Conservation (phyloP, 2,329 filamentous ascomycete species). For the Lasiodiplodia citricola region DNA sequence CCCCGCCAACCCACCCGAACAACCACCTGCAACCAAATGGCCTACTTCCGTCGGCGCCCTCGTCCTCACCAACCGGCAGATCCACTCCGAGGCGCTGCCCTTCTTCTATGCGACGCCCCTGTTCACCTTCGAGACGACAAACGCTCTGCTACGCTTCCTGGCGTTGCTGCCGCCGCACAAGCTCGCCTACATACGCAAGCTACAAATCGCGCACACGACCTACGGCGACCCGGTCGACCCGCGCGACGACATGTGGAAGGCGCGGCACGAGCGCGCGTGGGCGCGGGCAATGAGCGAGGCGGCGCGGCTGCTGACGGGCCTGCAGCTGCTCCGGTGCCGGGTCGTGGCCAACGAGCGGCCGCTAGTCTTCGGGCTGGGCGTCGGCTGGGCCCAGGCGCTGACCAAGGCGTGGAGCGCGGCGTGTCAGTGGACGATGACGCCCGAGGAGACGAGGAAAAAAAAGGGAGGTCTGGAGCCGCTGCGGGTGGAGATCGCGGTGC, state of each 20-base stretch:
- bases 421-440: neutral
- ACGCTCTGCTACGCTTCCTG: constrained; percentile 38
- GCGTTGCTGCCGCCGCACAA: constrained; percentile 29
- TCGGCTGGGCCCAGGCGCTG: neutral
- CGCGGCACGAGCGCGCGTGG: constrained; percentile 14
- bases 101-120: constrained; percentile 38
- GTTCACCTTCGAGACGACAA: constrained; percentile 39
- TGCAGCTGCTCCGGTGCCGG: constrained; percentile 31
- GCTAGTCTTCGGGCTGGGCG: constrained; percentile 26
- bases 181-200: constrained; percentile 34
- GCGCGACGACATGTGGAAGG: constrained; percentile 31
- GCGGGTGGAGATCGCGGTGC: neutral
- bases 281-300: neutral
- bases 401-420: neutral
- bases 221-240: constrained; percentile 33
- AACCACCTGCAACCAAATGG: constrained; percentile 35
- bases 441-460: neutral
- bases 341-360: constrained; percentile 33
- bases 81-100: constrained; percentile 35
- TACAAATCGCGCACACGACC: constrained; percentile 39
- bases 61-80: constrained; percentile 37
- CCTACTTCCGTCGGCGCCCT: constrained; percentile 36
- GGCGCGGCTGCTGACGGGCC: neutral
- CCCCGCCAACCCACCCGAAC: neutral
- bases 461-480: neutral